Base-by-base conservation (phyloP, 108 stramenopile genomes). In the Craspedostauros australis region DNA sequence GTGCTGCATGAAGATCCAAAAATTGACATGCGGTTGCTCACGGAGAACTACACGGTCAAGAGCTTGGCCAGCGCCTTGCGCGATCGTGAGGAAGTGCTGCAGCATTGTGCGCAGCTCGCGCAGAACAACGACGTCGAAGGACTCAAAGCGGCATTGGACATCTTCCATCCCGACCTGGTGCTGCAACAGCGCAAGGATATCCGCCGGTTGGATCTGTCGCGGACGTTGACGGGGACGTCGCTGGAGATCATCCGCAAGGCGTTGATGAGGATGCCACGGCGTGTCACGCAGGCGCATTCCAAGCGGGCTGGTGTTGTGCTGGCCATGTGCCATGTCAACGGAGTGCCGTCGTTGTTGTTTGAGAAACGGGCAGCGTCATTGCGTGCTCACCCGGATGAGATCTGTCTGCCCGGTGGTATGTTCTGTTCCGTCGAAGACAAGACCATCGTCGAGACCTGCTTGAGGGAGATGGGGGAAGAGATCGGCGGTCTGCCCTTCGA, bases 391-490 rank as follows among this genome's bases (percentile, higher is more conserved):
- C 81, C 92, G 0, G 86, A 89, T 54, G 88, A 93, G 60, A 86
- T 89, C 14, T 69, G 69, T 75, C 64, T 77, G 34, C 96, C 96
- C 1, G 96, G 96, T 14, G 96, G 96, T 14, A 97, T 93, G 87
- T 81, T 89, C 4, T 82, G 80, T 34, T 72, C 72, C 3, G 76
- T 70, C 1, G 69, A 68, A 20, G 96, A 95, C 26, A 79, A 64
- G 39, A 91, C 89, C 4, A 95, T 97, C 48, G 84, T 95, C 0
- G 72, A 75, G 32, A 95, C 96, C 23, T 86, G 89, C 42, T 56
- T 97, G 14, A 53, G 96, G 34, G 96, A 97, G 62, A 95, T 97
- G 94, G 80, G 90, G 27, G 96, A 97, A 73, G 96, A 97, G 66
- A 92, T 95, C 46, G 93, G 85, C 18, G 76, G 79, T 19, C 40